A percentile compares a stretch with the other conserved stretches of the same genome.
phyloP scores from a whole-genome alignment of 768 basidiomycete genomes.

The Xerocomellus intermedius region DNA sequence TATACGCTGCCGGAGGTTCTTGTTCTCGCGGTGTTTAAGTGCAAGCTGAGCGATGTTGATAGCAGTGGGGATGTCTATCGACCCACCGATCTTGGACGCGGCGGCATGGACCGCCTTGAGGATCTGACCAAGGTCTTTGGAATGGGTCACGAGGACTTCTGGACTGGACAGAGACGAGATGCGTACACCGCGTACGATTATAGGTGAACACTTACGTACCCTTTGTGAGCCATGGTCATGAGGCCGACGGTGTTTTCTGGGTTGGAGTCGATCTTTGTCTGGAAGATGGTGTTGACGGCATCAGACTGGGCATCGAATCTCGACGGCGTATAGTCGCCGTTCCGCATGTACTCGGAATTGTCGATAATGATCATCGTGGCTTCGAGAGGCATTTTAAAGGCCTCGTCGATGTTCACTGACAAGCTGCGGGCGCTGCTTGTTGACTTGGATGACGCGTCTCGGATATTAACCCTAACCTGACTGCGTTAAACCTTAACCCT shows the following conservation, averaged over 20 bases:
- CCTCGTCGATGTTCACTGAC: background rate
- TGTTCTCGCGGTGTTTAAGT: slow-evolving; percentile 96
- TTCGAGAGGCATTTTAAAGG: slow-evolving; percentile 83
- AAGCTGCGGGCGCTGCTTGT: background rate
- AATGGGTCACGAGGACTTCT: slow-evolving; percentile 94
- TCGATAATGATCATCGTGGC: slow-evolving; percentile 97
- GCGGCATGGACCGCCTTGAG: slow-evolving; percentile 73
- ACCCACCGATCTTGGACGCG: slow-evolving; percentile 71
- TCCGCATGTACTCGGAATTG: slow-evolving; percentile 97
- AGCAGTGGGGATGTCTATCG: slow-evolving; percentile 84
- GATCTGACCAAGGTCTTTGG: slow-evolving; percentile 92
- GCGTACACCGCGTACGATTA: background rate
- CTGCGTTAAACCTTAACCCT: slow-evolving; percentile 11
- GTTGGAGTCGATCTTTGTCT: slow-evolving; percentile 92
- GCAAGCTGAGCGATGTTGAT: slow-evolving; percentile 95
- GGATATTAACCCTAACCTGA: slow-evolving; percentile 19
- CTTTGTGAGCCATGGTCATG: slow-evolving; percentile 98
- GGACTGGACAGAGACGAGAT: slow-evolving; percentile 51
- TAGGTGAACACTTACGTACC: slow-evolving; percentile 48
- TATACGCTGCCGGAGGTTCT: slow-evolving; percentile 95
- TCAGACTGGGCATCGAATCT: slow-evolving; percentile 91
- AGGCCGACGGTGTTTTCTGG: slow-evolving; percentile 97
- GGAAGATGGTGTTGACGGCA: slow-evolving; percentile 86
- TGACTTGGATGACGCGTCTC: slow-evolving; percentile 29
- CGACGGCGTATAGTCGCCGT: slow-evolving; percentile 86